These are phyloP conservation scores for Gossypioides kirkii DNA, from an alignment of 345 rosid genomes.

Conservation along the genomic window DNA sequence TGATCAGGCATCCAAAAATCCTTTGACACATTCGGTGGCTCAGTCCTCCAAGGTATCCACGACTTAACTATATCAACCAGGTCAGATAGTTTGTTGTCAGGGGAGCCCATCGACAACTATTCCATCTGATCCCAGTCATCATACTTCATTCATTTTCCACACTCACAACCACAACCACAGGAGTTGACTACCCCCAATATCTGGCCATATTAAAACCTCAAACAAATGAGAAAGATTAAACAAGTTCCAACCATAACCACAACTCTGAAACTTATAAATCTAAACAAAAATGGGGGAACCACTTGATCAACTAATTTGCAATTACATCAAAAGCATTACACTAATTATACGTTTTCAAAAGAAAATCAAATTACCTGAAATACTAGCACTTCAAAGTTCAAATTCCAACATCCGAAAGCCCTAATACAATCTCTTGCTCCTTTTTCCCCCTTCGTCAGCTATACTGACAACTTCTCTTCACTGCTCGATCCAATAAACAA, in stretches of 20 bases:
- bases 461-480: neutral
- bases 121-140: slow-evolving; percentile 58
- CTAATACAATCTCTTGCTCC: slow-evolving; percentile 7
- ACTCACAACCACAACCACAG: slow-evolving; percentile 12
- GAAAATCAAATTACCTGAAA: slow-evolving; percentile 4
- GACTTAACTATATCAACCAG: slow-evolving; percentile 67
- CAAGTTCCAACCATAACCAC: neutral
- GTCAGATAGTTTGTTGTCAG: slow-evolving; percentile 65
- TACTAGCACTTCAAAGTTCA: neutral
- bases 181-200: slow-evolving; percentile 7
- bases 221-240: neutral
- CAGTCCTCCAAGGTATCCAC: slow-evolving; percentile 68
- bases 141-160: slow-evolving; percentile 54
- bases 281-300: neutral
- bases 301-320: neutral
- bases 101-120: slow-evolving; percentile 75
- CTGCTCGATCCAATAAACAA: slow-evolving; percentile 3
- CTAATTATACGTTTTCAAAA: neutral
- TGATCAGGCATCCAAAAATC: slow-evolving; percentile 99
- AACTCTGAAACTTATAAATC: neutral
- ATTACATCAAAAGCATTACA: neutral
- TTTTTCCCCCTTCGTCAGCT: neutral
- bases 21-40: slow-evolving; percentile 63
- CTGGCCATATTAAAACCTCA: slow-evolving; percentile 15
- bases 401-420: slow-evolving; percentile 6